Evolutionary conservation across 495 filamentous ascomycete species (phyloP).

Genomic region (Beverwykella pulmonaria): DNA sequence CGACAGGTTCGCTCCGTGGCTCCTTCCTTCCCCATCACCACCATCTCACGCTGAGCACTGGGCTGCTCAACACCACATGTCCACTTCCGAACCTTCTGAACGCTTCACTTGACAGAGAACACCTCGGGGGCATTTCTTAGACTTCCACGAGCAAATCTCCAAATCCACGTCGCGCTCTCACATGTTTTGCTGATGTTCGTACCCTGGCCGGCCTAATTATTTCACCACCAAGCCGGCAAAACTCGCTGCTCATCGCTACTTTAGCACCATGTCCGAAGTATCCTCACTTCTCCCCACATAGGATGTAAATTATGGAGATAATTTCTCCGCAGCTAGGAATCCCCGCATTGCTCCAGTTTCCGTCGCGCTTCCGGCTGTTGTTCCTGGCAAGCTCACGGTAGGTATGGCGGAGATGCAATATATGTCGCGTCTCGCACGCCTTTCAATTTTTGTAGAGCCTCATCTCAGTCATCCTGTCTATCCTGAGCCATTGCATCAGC

Average conservation of each 20-base stretch:
- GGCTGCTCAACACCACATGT: neutral
- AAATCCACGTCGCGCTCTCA: neutral
- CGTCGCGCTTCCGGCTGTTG: neutral
- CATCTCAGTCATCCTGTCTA: neutral
- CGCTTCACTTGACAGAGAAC: too few relatives aligned
- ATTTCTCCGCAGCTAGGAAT: slow-evolving; percentile 27
- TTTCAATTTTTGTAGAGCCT: neutral
- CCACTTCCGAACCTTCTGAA: neutral
- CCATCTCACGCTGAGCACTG: neutral
- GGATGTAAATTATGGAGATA: neutral
- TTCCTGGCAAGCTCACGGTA: too few relatives aligned
- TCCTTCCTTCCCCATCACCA: neutral
- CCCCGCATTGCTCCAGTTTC: slow-evolving; percentile 20
- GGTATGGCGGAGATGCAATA: neutral
- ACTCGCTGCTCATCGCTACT: slow-evolving; percentile 1
- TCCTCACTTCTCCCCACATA: slow-evolving; percentile 12
- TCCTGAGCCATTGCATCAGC: neutral
- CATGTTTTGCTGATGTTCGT: neutral
- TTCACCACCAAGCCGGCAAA: slow-evolving; percentile 21
- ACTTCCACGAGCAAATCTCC: neutral
- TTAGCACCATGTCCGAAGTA: slow-evolving; percentile 11
- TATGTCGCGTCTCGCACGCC: neutral
- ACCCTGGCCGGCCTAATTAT: neutral
- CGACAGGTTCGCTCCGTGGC: neutral
- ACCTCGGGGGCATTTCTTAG: too few relatives aligned